These are phyloP conservation scores for Agrocybe praecox DNA, from an alignment of 768 basidiomycete species.

Conservation along the genomic window DNA sequence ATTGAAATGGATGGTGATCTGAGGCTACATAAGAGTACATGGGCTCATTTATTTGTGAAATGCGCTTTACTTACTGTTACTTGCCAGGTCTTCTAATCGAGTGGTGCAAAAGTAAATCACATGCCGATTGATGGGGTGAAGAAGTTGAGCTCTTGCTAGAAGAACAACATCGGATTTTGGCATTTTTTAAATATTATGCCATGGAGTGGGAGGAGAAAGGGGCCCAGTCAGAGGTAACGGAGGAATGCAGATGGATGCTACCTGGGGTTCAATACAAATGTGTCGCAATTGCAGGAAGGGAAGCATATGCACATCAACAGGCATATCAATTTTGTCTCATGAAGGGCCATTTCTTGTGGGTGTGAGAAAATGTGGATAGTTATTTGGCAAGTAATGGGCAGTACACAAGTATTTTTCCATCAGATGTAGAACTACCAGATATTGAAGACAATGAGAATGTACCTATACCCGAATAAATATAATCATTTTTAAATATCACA, in stretches of 20 bases:
- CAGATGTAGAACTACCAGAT: too few relatives aligned
- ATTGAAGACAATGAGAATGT: too few relatives aligned
- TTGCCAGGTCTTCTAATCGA: too few relatives aligned
- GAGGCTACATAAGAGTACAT: too few relatives aligned
- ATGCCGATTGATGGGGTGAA: constrained; percentile 1
- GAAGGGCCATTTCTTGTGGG: not conserved
- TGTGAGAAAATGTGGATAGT: too few relatives aligned
- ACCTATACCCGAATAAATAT: too few relatives aligned
- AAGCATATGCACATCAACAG: not conserved
- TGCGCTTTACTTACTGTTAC: too few relatives aligned
- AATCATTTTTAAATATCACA: too few relatives aligned
- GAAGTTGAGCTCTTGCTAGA: not conserved
- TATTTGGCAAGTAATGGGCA: too few relatives aligned
- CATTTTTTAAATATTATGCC: not conserved
- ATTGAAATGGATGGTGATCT: too few relatives aligned
- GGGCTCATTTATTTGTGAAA: too few relatives aligned
- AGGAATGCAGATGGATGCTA: not conserved
- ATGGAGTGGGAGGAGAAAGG: not conserved
- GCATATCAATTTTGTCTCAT: not conserved
- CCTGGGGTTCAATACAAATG: not conserved
- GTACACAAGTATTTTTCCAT: too few relatives aligned
- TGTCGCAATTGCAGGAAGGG: not conserved
- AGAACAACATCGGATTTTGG: not conserved
- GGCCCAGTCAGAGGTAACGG: not conserved
- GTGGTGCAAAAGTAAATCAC: not conserved